Conservation (phyloP, 179 eudicot genomes). For the Nepenthes alata region DNA sequence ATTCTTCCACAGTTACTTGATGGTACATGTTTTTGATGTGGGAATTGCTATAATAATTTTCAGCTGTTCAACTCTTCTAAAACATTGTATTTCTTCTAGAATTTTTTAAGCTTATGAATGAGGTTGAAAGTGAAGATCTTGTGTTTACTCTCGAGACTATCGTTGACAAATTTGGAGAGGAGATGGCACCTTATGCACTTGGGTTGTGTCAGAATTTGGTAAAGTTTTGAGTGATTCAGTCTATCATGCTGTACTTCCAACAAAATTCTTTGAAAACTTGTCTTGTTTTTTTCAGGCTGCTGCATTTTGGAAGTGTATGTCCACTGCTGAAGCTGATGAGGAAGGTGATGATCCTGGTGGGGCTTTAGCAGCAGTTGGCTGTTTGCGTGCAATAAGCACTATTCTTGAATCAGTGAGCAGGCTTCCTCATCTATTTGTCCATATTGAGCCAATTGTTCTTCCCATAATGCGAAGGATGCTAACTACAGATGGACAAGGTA, state of each 20-base stretch:
- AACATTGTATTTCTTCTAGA: conserved; percentile 28
- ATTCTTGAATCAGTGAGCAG: conserved; percentile 96
- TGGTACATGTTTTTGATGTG: conserved; percentile 32
- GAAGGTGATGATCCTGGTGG: conserved; percentile 99
- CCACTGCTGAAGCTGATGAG: conserved; percentile 83
- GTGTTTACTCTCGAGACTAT: conserved; percentile 98
- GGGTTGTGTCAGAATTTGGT: conserved; percentile 99
- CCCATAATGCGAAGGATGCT: conserved; percentile 97
- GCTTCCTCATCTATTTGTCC: conserved; percentile 76
- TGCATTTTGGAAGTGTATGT: conserved; percentile 95
- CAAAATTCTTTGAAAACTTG: neutral
- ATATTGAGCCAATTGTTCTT: conserved; percentile 81
- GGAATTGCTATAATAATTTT: neutral
- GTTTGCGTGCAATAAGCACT: conserved; percentile 97
- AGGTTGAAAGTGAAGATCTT: conserved; percentile 99
- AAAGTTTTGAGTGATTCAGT: neutral
- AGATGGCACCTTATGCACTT: conserved; percentile 99
- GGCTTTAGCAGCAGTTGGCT: conserved; percentile 99
- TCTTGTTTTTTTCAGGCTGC: conserved; percentile 48
- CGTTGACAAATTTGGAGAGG: conserved; percentile 99
- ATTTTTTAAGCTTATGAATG: conserved; percentile 94
- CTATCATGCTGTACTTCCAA: neutral
- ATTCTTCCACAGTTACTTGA: conserved; percentile 94
- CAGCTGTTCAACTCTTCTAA: neutral
- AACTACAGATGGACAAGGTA: conserved; percentile 99